A percentile compares a stretch with the other conserved stretches of the same genome.
phyloP scores from a whole-genome alignment of 2,329 filamentous ascomycete species.

The Aspergillus thermomutatus region DNA sequence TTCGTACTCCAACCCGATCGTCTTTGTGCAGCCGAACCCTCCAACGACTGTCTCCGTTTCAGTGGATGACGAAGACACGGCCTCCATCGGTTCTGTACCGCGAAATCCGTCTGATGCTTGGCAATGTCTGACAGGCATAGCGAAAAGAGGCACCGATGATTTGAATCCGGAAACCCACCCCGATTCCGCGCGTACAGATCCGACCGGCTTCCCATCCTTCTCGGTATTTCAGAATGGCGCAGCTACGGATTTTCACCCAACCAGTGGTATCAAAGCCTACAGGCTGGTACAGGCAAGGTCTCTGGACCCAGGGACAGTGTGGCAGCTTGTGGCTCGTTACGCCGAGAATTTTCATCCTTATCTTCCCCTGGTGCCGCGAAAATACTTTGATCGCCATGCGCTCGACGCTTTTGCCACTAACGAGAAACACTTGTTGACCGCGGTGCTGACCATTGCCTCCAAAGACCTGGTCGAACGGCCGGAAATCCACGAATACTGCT shows the following conservation, averaged over 20 bases:
- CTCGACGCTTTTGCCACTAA: conserved; percentile 56
- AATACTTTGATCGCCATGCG: conserved; percentile 54
- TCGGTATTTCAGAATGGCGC: conserved; percentile 25
- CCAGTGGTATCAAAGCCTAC: conserved; percentile 39
- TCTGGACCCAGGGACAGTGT: conserved; percentile 50
- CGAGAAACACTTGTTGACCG: conserved; percentile 66
- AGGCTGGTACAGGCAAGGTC: conserved; percentile 43
- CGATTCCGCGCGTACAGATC: conserved; percentile 21
- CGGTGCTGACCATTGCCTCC: conserved; percentile 67
- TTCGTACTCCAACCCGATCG: conserved; percentile 32
- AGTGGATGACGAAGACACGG: conserved; percentile 38
- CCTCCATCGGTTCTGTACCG: conserved; percentile 42
- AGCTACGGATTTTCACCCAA: conserved; percentile 24
- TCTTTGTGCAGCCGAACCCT: conserved; percentile 33
- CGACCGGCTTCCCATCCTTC: conserved; percentile 23
- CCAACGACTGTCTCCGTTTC: conserved; percentile 23
- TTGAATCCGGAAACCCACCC: conserved; percentile 18
- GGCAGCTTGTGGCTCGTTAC: conserved; percentile 56
- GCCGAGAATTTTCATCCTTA: conserved; percentile 66
- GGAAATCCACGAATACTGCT: conserved; percentile 62
- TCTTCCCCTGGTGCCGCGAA: conserved; percentile 63
- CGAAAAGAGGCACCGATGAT: conserved; percentile 33
- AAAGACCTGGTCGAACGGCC: conserved; percentile 66
- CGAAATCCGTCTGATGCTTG: conserved; percentile 48
- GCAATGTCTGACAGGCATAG: conserved; percentile 47